These are phyloP conservation scores for Trichoderma brevicompactum DNA, from an alignment of 2,329 filamentous ascomycete genomes.

Conservation along the genomic window DNA sequence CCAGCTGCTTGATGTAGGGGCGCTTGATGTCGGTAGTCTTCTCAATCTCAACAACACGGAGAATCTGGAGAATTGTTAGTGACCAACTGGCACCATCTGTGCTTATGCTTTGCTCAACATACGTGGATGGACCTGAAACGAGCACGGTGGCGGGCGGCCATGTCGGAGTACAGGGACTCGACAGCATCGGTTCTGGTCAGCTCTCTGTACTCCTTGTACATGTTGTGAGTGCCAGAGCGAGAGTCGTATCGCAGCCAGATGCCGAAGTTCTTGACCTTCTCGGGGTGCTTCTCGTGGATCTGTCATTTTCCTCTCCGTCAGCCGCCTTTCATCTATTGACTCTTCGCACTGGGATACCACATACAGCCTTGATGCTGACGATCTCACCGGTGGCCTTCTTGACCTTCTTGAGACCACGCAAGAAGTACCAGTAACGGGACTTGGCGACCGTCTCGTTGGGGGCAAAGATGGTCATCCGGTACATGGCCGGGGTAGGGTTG, in stretches of 20 bases:
- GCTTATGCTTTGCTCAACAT: conserved; percentile 51
- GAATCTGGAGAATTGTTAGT: conserved; percentile 65
- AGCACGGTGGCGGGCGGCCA: conserved; percentile 96
- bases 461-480: conserved; percentile 99
- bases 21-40: conserved; percentile 94
- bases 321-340: neutral
- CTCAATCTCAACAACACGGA: conserved; percentile 97
- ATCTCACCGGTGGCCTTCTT: conserved; percentile 99
- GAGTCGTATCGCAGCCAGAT: conserved; percentile 99
- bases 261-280: conserved; percentile 99
- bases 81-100: conserved; percentile 8
- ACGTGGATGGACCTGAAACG: conserved; percentile 99
- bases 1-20: conserved; percentile 99
- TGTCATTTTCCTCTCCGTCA: conserved; percentile 44
- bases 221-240: conserved; percentile 99
- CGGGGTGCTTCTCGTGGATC: conserved; percentile 98
- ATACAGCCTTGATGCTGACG: conserved; percentile 92
- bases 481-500: conserved; percentile 97
- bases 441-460: conserved; percentile 98
- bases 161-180: conserved; percentile 98
- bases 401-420: conserved; percentile 98
- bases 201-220: conserved; percentile 99
- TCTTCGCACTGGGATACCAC: neutral
- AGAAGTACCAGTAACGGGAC: conserved; percentile 99
- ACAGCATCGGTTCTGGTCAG: conserved; percentile 95